Percentiles rank a stretch among this genome's conserved stretches.
phyloP scores from a whole-genome alignment of 1,284 basidiomycete genomes.

The Heliocybe sulcata region DNA sequence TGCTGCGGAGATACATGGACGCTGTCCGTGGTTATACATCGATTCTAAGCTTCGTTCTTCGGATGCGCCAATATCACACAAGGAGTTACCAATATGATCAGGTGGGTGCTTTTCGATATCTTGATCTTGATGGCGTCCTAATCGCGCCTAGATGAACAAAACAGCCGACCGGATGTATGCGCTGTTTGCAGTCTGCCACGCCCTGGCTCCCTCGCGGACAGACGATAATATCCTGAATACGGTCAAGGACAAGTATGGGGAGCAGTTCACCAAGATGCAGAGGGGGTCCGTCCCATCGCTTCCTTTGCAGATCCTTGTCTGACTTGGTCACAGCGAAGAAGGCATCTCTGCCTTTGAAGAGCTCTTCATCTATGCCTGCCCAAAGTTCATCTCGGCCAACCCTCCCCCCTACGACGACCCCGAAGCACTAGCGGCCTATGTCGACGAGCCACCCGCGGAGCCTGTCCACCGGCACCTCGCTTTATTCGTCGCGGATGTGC shows the following conservation, averaged over 20 bases:
- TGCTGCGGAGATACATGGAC: constrained; percentile 91
- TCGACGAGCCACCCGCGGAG: constrained; percentile 48
- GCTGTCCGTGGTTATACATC: constrained; percentile 91
- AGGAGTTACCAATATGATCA: constrained; percentile 96
- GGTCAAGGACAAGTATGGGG: constrained; percentile 90
- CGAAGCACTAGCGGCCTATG: constrained; percentile 50
- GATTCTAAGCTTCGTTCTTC: constrained; percentile 89
- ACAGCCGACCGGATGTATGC: constrained; percentile 98
- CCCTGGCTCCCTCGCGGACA: constrained; percentile 82
- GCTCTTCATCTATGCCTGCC: constrained; percentile 90
- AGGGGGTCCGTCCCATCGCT: constrained; percentile 51
- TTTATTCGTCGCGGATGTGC: constrained; percentile 79
- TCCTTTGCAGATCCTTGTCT: not conserved
- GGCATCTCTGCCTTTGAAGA: constrained; percentile 86
- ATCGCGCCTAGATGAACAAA: constrained; percentile 78
- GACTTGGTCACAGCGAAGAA: constrained; percentile 43
- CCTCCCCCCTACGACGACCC: constrained; percentile 90
- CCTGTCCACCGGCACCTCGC: constrained; percentile 80
- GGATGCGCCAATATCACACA: constrained; percentile 94
- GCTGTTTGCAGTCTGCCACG: constrained; percentile 88
- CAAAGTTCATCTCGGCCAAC: constrained; percentile 94
- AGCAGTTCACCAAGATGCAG: constrained; percentile 84
- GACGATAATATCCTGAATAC: constrained; percentile 95
- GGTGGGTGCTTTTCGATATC: constrained; percentile 29
- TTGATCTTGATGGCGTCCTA: not conserved